Evolutionary conservation across 1,284 basidiomycete genomes (phyloP).

Genomic region (Cutaneotrichosporon dermatis): DNA sequence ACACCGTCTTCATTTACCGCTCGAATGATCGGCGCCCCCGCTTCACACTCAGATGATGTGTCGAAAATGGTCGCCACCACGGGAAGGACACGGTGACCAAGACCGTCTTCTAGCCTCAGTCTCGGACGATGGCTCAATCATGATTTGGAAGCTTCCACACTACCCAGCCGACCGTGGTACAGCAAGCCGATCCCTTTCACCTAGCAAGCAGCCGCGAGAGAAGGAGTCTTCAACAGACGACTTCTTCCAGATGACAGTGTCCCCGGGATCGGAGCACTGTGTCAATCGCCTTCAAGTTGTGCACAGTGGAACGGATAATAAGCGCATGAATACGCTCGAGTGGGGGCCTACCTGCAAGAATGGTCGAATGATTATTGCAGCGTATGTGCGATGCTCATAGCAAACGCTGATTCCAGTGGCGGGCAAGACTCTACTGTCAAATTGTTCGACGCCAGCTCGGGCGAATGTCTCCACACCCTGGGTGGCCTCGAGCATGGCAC

Average conservation of each 20-base stretch:
- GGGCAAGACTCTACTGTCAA: constrained; percentile 44
- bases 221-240: constrained; percentile 22
- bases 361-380: constrained; percentile 38
- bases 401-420: constrained; percentile 22
- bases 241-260: constrained; percentile 24
- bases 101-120: constrained; percentile 35
- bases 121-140: constrained; percentile 39
- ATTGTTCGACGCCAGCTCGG: constrained; percentile 35
- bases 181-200: constrained; percentile 16
- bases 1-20: constrained; percentile 38
- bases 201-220: constrained; percentile 19
- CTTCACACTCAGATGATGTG: constrained; percentile 43
- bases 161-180: constrained; percentile 34
- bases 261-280: constrained; percentile 28
- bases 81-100: constrained; percentile 4
- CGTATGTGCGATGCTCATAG: constrained; percentile 26
- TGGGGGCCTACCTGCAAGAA: constrained; percentile 32
- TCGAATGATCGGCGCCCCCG: constrained; percentile 32
- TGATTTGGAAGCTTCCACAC: constrained; percentile 37
- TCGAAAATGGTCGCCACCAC: constrained; percentile 32
- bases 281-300: constrained; percentile 37
- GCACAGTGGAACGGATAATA: constrained; percentile 33
- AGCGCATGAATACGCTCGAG: constrained; percentile 39
- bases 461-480: constrained; percentile 33
- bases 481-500: constrained; percentile 37